Conservation (phyloP, 2,329 filamentous ascomycete species). For the Cladorrhinum sp. region DNA sequence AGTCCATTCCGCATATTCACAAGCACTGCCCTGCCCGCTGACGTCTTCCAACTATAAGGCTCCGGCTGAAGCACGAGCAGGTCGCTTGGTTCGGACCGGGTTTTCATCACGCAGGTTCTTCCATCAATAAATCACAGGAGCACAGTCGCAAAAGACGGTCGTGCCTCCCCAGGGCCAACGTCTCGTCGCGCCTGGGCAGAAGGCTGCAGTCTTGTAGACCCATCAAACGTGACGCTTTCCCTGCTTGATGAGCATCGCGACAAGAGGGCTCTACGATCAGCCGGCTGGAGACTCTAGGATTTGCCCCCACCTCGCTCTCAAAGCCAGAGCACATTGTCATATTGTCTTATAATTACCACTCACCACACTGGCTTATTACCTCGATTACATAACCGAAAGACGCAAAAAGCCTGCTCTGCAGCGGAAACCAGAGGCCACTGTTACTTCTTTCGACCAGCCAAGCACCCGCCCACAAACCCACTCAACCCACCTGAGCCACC, state of each 20-base stretch:
- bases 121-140: background rate
- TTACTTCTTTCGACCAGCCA: background rate
- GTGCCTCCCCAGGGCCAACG: conserved; percentile 18
- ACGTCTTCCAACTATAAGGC: conserved; percentile 11
- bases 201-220: background rate
- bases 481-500: conserved; percentile 2
- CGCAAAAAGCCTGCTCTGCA: background rate
- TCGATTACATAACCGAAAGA: background rate
- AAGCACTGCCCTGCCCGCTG: conserved; percentile 3
- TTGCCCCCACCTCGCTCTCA: conserved; percentile 7
- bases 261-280: conserved; percentile 11
- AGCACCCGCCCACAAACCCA: background rate
- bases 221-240: conserved; percentile 6
- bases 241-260: background rate
- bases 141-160: conserved; percentile 10
- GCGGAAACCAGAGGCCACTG: background rate
- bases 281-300: conserved; percentile 9
- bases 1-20: background rate
- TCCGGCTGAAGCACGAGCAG: background rate
- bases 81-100: conserved; percentile 6
- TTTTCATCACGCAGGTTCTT: background rate
- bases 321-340: background rate
- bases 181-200: conserved; percentile 2
- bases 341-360: background rate
- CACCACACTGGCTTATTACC: background rate